A percentile compares a stretch with the other conserved stretches of the same genome.
These are phyloP conservation scores for Monosporascus sp. DNA, from an alignment of 2,329 filamentous ascomycete genomes.

Conservation along the genomic window DNA sequence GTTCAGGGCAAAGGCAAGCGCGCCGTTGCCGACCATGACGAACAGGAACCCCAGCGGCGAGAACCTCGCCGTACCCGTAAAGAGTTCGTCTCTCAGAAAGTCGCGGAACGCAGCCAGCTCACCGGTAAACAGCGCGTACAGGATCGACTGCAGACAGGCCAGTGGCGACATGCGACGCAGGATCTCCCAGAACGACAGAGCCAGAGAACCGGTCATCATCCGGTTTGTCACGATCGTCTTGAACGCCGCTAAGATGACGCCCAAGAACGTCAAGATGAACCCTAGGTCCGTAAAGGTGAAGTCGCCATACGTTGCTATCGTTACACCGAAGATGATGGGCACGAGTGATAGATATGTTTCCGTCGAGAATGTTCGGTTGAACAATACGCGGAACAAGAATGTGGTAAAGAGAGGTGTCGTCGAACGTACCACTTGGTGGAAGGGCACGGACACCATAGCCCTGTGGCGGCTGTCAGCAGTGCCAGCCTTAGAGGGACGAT, in stretches of 20 bases:
- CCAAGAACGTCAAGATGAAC: slow-evolving; percentile 49
- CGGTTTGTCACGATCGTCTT: slow-evolving; percentile 62
- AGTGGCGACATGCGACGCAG: slow-evolving; percentile 59
- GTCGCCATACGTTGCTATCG: slow-evolving; percentile 56
- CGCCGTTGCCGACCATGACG: slow-evolving; percentile 45
- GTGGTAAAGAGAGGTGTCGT: slow-evolving; percentile 58
- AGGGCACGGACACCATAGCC: slow-evolving; percentile 57
- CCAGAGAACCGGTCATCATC: slow-evolving; percentile 57
- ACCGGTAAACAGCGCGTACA: slow-evolving; percentile 46
- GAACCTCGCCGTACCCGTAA: slow-evolving; percentile 27
- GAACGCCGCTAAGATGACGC: slow-evolving; percentile 48
- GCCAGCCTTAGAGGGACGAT: not conserved
- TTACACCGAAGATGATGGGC: slow-evolving; percentile 55
- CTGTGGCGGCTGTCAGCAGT: slow-evolving; percentile 7
- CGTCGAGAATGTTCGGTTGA: slow-evolving; percentile 47
- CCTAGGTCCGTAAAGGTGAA: slow-evolving; percentile 57
- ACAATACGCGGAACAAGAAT: slow-evolving; percentile 53
- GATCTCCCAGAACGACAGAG: slow-evolving; percentile 53
- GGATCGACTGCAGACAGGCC: slow-evolving; percentile 49
- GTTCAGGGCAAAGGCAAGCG: slow-evolving; percentile 51
- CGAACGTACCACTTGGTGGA: slow-evolving; percentile 60
- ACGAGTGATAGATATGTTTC: slow-evolving; percentile 55
- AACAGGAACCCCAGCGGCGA: slow-evolving; percentile 29
- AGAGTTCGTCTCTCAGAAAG: slow-evolving; percentile 1
- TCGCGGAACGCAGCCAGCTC: slow-evolving; percentile 42